Evolutionary conservation across 225 moss, liverwort and hornwort genomes (phyloP), one percentile per base, ranked within the genome.

Genomic region (Marchantia polymorpha): DNA sequence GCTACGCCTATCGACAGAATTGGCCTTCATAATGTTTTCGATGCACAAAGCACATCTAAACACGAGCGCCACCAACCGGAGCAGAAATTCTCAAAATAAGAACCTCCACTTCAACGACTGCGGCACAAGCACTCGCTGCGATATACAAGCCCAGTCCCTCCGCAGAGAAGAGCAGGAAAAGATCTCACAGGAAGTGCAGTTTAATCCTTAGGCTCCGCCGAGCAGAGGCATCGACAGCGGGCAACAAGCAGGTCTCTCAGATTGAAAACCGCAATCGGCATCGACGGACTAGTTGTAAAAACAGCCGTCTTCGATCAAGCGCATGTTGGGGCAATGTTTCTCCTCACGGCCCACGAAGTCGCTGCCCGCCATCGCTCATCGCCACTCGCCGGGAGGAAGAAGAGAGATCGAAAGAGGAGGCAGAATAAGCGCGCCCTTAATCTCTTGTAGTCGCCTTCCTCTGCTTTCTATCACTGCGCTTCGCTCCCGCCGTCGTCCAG

Each of bases 261-360:
- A 77, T 77, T 77, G 77, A 77, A 77, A 77, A 77, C 77, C 77
- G 26, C 77, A 63, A 77, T 77, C 77, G 25, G 20, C 77, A 77
- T 47, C 48, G 77, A 64, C 77, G 65, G 50, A 53, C n/a, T 6
- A 22, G 23, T 50, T 49, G 0, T 7, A 50, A 71, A 50, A 71
- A 50, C 23, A 22, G 30, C 64, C 16, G 64, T 54, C 77, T 77
- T 64, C 64, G 77, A 77, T 64, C 64, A 0, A 52, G 77, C 77
- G 77, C 77, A 64, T 77, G 49, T 77, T 77, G 77, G 77, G 77
- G 77, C 77, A 77, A 77, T 77, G 77, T 77, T 77, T 77, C 77
- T 77, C 77, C 77, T 77, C 77, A 63, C 77, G 77, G 15, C 64
- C 77, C 46, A 48, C 64, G 30, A 11, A 53, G 0, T 75, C 58